These are phyloP conservation scores for Cordyceps javanica DNA, from an alignment of 2,329 filamentous ascomycete species.

Conservation along the genomic window DNA sequence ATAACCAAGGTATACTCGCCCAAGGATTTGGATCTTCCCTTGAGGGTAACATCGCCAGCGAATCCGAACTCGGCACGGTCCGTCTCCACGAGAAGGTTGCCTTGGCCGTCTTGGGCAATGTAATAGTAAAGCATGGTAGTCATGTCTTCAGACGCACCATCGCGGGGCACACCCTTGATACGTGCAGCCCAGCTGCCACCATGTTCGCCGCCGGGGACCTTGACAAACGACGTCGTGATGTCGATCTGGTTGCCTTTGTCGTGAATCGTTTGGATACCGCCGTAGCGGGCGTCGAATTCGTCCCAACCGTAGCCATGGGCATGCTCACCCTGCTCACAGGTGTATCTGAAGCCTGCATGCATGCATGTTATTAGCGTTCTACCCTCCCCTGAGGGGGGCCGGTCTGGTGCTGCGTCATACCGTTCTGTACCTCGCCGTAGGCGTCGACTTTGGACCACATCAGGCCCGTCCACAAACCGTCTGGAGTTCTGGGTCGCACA, in stretches of 20 bases:
- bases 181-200: conserved; percentile 90
- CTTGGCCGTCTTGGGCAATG: conserved; percentile 71
- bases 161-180: conserved; percentile 72
- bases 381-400: background rate
- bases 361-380: background rate
- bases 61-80: conserved; percentile 46
- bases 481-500: conserved; percentile 71
- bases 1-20: conserved; percentile 76
- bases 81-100: conserved; percentile 52
- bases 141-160: conserved; percentile 58
- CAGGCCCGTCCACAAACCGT: conserved; percentile 74
- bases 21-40: conserved; percentile 63
- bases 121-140: conserved; percentile 81
- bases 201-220: conserved; percentile 76
- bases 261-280: conserved; percentile 84
- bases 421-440: conserved; percentile 67
- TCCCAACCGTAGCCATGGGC: conserved; percentile 98
- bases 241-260: conserved; percentile 85
- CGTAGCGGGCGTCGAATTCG: conserved; percentile 83
- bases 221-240: conserved; percentile 89
- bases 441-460: conserved; percentile 86
- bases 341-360: conserved; percentile 72
- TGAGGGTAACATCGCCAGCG: conserved; percentile 58
- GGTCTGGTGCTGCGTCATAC: conserved; percentile 40
- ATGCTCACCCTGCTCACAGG: conserved; percentile 90